Percentiles rank a stretch among this genome's conserved stretches.
These are phyloP conservation scores for Picea mariana DNA, from an alignment of 83 land plant species.

Conservation along the genomic window DNA sequence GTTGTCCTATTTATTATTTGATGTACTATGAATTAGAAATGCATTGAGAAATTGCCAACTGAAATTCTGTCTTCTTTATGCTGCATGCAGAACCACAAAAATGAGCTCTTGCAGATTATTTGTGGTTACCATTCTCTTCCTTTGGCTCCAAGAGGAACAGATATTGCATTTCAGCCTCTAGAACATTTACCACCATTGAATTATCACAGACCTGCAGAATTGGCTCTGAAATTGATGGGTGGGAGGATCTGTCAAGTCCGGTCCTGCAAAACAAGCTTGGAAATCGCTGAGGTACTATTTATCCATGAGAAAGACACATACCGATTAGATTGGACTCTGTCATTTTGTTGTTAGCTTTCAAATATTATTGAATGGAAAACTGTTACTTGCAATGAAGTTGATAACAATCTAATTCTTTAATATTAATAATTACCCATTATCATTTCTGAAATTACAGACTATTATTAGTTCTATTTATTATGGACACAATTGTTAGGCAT, in stretches of 20 bases:
- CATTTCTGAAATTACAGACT: background rate
- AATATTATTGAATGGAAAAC: background rate
- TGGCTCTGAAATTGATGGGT: slow-evolving; percentile 37
- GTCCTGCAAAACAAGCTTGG: slow-evolving; percentile 25
- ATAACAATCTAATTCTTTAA: background rate
- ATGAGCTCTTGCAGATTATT: slow-evolving; percentile 79
- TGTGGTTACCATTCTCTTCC: slow-evolving; percentile 79
- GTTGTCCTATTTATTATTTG: too few relatives aligned
- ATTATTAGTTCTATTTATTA: too few relatives aligned
- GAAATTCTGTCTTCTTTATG: background rate
- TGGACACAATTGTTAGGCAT: background rate
- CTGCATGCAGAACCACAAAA: slow-evolving; percentile 57
- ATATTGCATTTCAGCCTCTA: slow-evolving; percentile 76
- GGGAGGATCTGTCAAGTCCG: slow-evolving; percentile 29
- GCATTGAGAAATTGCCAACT: background rate
- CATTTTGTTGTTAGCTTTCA: background rate
- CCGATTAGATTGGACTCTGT: background rate
- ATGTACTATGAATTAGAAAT: background rate
- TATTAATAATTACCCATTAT: background rate
- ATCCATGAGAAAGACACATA: background rate
- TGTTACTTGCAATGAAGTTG: background rate
- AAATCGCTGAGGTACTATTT: slow-evolving; percentile 50
- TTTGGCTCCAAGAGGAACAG: slow-evolving; percentile 68
- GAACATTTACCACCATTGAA: slow-evolving; percentile 82
- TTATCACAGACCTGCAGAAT: slow-evolving; percentile 57